Percentiles rank a stretch among this genome's conserved stretches.
Evolutionary conservation across 768 basidiomycete species (phyloP).

Genomic region (Tephrocybe sp.): DNA sequence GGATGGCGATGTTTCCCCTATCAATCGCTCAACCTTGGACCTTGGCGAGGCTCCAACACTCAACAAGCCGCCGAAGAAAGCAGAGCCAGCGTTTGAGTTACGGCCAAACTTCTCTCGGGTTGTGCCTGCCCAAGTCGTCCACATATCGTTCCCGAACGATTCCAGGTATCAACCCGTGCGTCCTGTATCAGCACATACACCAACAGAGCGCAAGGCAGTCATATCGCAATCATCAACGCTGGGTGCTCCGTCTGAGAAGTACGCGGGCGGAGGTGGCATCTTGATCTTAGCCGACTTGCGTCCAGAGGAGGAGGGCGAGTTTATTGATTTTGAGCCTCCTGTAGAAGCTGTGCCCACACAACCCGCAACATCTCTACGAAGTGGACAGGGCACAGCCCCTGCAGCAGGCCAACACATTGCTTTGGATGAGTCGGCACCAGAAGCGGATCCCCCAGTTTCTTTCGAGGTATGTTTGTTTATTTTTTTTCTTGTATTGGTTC

Average conservation of each 20-base stretch:
- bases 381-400: constrained; percentile 29
- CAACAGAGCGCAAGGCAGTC: constrained; percentile 33
- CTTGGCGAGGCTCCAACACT: constrained; percentile 42
- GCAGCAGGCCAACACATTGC: constrained; percentile 59
- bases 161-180: constrained; percentile 89
- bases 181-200: constrained; percentile 57
- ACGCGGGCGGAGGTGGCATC: constrained; percentile 85
- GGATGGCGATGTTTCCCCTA: constrained; percentile 57
- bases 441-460: constrained; percentile 72
- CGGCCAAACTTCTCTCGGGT: constrained; percentile 91
- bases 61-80: constrained; percentile 55
- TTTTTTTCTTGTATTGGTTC: neutral
- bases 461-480: constrained; percentile 69
- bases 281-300: constrained; percentile 76
- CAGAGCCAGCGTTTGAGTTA: constrained; percentile 75
- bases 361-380: constrained; percentile 25
- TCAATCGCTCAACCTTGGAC: constrained; percentile 52
- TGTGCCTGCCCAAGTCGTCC: constrained; percentile 83
- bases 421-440: constrained; percentile 68
- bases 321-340: constrained; percentile 58
- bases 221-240: constrained; percentile 26
- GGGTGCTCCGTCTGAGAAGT: constrained; percentile 50
- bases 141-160: constrained; percentile 78
- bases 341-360: constrained; percentile 25
- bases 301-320: constrained; percentile 71